phyloP scores from a whole-genome alignment of 768 basidiomycete species.

The Suillus bovinus region DNA sequence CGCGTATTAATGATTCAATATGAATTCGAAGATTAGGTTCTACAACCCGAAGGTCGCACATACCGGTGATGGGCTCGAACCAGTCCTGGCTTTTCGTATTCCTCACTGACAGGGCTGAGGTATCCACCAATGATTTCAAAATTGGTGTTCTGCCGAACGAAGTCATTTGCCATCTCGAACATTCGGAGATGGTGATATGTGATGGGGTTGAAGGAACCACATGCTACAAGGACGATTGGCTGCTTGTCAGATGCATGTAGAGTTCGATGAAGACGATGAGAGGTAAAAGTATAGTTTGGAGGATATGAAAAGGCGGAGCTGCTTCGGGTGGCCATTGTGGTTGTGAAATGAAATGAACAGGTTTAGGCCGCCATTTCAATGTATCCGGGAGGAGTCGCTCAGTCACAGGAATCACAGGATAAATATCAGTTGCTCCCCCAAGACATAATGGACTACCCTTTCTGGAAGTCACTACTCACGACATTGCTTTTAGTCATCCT shows the following conservation, averaged over 20 bases:
- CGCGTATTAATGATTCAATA: slow-evolving; percentile 9
- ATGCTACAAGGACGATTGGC: slow-evolving; percentile 94
- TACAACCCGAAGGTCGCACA: slow-evolving; percentile 31
- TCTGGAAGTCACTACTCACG: slow-evolving; percentile 1
- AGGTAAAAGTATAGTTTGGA: slow-evolving; percentile 65
- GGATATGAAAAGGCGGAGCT: slow-evolving; percentile 55
- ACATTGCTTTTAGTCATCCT: background rate
- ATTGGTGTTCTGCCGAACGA: slow-evolving; percentile 85
- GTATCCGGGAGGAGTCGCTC: background rate
- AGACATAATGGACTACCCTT: background rate
- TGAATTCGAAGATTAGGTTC: background rate
- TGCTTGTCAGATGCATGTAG: slow-evolving; percentile 67
- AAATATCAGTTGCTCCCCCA: background rate
- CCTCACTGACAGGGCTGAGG: slow-evolving; percentile 93
- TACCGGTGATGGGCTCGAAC: slow-evolving; percentile 88
- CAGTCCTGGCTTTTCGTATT: slow-evolving; percentile 96
- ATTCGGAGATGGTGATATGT: slow-evolving; percentile 98
- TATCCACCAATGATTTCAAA: slow-evolving; percentile 96
- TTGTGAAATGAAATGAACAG: slow-evolving; percentile 12
- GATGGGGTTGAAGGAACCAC: slow-evolving; percentile 96
- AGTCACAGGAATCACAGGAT: no score
- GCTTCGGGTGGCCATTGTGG: slow-evolving; percentile 28
- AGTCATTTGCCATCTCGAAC: slow-evolving; percentile 99
- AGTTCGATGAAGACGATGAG: slow-evolving; percentile 57
- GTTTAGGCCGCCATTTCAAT: slow-evolving; percentile 1